phyloP scores from a whole-genome alignment of 768 basidiomycete species.

The Mycena polygramma region DNA sequence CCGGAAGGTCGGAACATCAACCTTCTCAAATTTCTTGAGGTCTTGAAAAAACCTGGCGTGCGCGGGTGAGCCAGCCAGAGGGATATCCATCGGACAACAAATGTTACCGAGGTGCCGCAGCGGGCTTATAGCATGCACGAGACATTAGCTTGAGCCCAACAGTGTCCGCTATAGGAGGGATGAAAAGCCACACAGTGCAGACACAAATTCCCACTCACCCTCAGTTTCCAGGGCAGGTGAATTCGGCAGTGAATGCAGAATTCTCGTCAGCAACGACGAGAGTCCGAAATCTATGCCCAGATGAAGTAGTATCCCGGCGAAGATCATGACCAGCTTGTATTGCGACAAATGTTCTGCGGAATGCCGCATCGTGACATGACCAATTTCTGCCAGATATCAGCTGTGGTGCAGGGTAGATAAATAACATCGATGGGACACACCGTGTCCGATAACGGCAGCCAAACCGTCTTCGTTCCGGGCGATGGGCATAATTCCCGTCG shows the following conservation, averaged over 20 bases:
- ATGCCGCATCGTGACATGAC: slow-evolving; percentile 34
- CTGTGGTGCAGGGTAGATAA: not conserved
- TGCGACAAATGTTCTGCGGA: slow-evolving; percentile 26
- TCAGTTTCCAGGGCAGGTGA: not conserved
- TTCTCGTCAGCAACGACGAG: not conserved
- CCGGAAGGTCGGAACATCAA: not conserved
- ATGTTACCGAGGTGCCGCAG: not conserved
- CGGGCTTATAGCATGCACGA: not conserved
- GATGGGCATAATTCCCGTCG: slow-evolving; percentile 36
- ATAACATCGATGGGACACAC: not conserved
- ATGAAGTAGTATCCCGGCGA: not conserved
- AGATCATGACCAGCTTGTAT: slow-evolving; percentile 2
- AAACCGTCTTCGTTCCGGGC: slow-evolving; percentile 35
- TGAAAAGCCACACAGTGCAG: not conserved
- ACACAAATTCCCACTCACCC: not conserved
- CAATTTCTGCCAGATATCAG: slow-evolving; percentile 22
- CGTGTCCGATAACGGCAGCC: slow-evolving; percentile 37
- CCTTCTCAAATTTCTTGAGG: slow-evolving; percentile 36
- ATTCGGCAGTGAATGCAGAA: not conserved
- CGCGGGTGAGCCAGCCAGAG: not conserved
- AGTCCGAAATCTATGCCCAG: not conserved
- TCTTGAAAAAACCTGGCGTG: not conserved
- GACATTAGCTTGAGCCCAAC: not conserved
- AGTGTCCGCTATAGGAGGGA: not conserved
- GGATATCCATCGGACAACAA: not conserved